Percentiles rank a stretch among this genome's conserved stretches.
Evolutionary conservation across 306 rosid species (phyloP).

Genomic region (Castanea sativa): DNA sequence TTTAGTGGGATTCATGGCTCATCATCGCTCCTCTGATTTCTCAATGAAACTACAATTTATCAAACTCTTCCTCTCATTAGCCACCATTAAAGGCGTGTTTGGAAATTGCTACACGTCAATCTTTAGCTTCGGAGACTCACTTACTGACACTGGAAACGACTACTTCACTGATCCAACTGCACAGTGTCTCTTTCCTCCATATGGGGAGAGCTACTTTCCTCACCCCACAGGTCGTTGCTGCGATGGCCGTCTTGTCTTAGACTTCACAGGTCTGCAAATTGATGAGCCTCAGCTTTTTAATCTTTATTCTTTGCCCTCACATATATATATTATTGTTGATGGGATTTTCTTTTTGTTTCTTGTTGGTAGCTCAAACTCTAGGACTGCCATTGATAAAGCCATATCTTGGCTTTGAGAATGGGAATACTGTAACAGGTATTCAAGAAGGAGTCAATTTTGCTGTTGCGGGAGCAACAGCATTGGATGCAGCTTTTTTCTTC

Average conservation of each 20-base stretch:
- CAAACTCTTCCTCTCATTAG: not conserved
- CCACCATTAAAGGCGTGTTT: not conserved
- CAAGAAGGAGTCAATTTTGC: slow-evolving; percentile 53
- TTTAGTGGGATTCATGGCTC: not conserved
- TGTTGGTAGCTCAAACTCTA: slow-evolving; percentile 39
- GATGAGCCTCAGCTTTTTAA: not conserved
- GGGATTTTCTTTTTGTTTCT: not conserved
- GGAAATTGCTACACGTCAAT: slow-evolving; percentile 32
- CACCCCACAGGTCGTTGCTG: slow-evolving; percentile 33
- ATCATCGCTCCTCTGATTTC: not conserved
- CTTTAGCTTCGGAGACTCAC: slow-evolving; percentile 70
- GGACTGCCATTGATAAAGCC: slow-evolving; percentile 48
- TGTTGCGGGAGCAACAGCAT: slow-evolving; percentile 59
- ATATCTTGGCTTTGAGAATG: slow-evolving; percentile 28
- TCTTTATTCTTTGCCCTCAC: not conserved
- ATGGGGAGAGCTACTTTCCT: slow-evolving; percentile 29
- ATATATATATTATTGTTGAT: not conserved
- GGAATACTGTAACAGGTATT: not conserved
- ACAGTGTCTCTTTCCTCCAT: slow-evolving; percentile 18
- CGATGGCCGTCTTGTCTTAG: slow-evolving; percentile 31
- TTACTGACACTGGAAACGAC: slow-evolving; percentile 56
- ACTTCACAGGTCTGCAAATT: slow-evolving; percentile 16
- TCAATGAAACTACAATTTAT: not conserved
- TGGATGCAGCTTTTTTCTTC: slow-evolving; percentile 32
- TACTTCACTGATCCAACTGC: not conserved